A percentile compares a stretch with the other conserved stretches of the same genome.
These are phyloP conservation scores for Luffa acutangula DNA, from an alignment of 306 rosid genomes.

Conservation along the genomic window DNA sequence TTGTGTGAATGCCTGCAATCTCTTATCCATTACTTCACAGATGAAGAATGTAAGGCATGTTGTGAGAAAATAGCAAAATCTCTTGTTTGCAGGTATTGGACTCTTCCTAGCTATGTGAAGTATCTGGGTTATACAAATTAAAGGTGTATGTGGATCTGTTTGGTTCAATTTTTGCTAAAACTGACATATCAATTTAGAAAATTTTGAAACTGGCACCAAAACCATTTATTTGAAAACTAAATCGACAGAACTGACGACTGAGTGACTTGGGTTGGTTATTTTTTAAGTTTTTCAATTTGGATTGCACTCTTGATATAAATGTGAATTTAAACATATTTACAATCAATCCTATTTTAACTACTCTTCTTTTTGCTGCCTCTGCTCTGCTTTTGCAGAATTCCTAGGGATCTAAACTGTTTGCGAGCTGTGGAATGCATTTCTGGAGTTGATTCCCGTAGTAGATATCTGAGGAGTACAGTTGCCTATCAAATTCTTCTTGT, in stretches of 20 bases:
- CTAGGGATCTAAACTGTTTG: constrained; percentile 65
- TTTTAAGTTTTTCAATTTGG: background rate
- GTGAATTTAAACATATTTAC: background rate
- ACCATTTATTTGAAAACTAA: background rate
- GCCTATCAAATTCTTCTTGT: constrained; percentile 59
- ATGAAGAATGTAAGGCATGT: constrained; percentile 59
- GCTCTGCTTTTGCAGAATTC: constrained; percentile 36
- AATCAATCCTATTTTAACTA: background rate
- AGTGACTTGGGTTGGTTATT: background rate
- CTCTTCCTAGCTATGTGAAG: background rate
- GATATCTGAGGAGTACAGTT: constrained; percentile 53
- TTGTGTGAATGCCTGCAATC: constrained; percentile 61
- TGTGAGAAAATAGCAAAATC: constrained; percentile 69
- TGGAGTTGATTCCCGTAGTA: constrained; percentile 40
- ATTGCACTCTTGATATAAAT: background rate
- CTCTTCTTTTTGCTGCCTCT: constrained; percentile 1
- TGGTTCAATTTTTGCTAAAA: background rate
- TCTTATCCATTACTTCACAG: constrained; percentile 54
- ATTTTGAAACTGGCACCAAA: background rate
- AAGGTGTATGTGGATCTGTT: background rate
- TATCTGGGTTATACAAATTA: background rate
- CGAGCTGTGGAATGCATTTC: constrained; percentile 70
- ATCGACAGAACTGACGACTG: background rate
- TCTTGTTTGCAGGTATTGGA: constrained; percentile 63
- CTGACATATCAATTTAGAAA: background rate